Evolutionary conservation across 208 protist species (phyloP).

Genomic region (Crithidia acanthocephali): DNA sequence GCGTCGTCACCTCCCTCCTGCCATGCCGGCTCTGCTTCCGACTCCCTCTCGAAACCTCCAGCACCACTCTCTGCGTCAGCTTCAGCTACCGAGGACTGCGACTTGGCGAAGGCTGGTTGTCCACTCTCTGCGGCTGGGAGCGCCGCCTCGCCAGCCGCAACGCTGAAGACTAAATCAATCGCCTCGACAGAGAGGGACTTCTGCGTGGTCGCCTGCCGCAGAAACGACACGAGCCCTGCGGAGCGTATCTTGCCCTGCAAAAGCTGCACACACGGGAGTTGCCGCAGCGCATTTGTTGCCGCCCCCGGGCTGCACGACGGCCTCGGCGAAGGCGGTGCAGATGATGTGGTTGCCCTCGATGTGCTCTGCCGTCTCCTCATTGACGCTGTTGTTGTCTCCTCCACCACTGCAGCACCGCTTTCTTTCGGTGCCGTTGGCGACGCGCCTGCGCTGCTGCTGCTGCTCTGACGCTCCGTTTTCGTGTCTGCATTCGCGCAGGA

Average conservation of each 20-base stretch:
- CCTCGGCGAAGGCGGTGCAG: not conserved
- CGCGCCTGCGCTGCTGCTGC: too few species aligned
- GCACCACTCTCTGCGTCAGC: not conserved
- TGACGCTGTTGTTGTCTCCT: too few species aligned
- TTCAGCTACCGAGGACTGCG: not conserved
- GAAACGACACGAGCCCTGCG: conserved; percentile 26
- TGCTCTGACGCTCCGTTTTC: too few species aligned
- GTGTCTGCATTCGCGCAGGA: too few species aligned
- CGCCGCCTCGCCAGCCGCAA: not conserved
- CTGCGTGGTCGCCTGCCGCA: conserved; percentile 30
- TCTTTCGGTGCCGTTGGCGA: too few species aligned
- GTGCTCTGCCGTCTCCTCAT: too few species aligned
- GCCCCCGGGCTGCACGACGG: not conserved
- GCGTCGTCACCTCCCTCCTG: not conserved
- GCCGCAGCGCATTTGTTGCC: not conserved
- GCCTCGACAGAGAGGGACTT: conserved; percentile 32
- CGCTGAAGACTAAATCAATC: conserved; percentile 32
- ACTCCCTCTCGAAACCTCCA: not conserved
- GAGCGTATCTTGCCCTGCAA: conserved; percentile 28
- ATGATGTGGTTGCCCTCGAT: too few species aligned
- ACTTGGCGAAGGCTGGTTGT: not conserved
- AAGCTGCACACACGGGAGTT: conserved; percentile 20
- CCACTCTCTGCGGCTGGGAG: not conserved
- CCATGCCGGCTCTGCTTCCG: not conserved
- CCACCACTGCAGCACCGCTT: too few species aligned